A percentile compares a stretch with the other conserved stretches of the same genome.
Conservation (phyloP, 139 green algal species). For the Chlamydomonas sp. region DNA sequence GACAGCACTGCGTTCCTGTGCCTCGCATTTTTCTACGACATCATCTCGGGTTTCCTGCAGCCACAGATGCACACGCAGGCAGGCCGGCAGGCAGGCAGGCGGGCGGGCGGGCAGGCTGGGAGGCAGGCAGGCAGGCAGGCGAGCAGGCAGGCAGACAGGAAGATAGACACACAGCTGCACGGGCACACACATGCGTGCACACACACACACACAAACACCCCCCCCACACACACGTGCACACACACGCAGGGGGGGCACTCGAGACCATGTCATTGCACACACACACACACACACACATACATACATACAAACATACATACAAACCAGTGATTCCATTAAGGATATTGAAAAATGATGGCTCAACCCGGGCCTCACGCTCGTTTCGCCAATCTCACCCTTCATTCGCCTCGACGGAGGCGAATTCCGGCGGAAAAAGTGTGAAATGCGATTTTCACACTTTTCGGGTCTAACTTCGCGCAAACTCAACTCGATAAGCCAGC, state of each 20-base stretch:
- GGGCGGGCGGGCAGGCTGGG: not conserved
- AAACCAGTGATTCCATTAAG: too few species aligned
- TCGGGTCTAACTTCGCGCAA: not conserved
- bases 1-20: conserved; percentile 72
- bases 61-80: conserved; percentile 63
- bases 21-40: conserved; percentile 68
- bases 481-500: not conserved
- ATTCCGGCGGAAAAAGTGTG: not conserved
- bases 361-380: too few species aligned
- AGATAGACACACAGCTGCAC: not conserved
- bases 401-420: too few species aligned
- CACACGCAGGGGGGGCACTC: too few species aligned
- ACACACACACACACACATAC: too few species aligned
- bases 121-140: not conserved
- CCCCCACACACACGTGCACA: too few species aligned
- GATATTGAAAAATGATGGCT: too few species aligned
- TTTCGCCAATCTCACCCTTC: too few species aligned
- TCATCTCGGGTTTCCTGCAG: conserved; percentile 95
- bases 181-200: not conserved
- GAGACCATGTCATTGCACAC: too few species aligned
- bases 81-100: conserved; percentile 1
- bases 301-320: too few species aligned
- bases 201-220: too few species aligned
- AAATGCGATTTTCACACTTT: not conserved
- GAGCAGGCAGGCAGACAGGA: not conserved